Evolutionary conservation across 345 rosid species (phyloP).

Genomic region (Moricandia arvensis): DNA sequence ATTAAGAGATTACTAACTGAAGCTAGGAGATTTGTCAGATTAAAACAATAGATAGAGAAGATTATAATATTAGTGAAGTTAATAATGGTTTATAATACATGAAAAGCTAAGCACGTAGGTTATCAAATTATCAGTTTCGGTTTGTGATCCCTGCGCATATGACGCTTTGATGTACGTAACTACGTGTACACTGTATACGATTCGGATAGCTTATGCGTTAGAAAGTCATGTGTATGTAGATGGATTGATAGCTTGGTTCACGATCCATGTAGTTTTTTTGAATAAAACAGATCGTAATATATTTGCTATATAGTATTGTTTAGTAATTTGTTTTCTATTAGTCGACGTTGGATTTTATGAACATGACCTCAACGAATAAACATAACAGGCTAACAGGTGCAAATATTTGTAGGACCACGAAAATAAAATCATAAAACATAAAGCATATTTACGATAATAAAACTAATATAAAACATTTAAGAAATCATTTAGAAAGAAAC

Average conservation of each 20-base stretch:
- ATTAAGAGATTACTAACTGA: slow-evolving; percentile 4
- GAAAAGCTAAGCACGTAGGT: background rate
- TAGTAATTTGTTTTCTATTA: background rate
- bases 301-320: background rate
- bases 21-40: background rate
- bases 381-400: background rate
- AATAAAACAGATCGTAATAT: background rate
- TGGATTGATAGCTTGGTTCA: background rate
- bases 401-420: too few species aligned
- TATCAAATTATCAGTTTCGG: background rate
- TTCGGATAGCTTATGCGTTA: background rate
- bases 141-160: background rate
- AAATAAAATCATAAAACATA: too few species aligned
- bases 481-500: too few species aligned
- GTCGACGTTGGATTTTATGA: background rate
- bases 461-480: too few species aligned
- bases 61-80: background rate
- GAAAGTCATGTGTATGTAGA: background rate
- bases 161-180: too few species aligned
- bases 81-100: background rate
- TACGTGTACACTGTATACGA: background rate
- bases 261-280: background rate
- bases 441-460: too few species aligned
- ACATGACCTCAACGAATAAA: background rate
- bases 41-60: background rate